Percentiles rank a stretch among this genome's conserved stretches.
phyloP scores from a whole-genome alignment of 345 rosid genomes.

The Conringia planisiliqua region DNA sequence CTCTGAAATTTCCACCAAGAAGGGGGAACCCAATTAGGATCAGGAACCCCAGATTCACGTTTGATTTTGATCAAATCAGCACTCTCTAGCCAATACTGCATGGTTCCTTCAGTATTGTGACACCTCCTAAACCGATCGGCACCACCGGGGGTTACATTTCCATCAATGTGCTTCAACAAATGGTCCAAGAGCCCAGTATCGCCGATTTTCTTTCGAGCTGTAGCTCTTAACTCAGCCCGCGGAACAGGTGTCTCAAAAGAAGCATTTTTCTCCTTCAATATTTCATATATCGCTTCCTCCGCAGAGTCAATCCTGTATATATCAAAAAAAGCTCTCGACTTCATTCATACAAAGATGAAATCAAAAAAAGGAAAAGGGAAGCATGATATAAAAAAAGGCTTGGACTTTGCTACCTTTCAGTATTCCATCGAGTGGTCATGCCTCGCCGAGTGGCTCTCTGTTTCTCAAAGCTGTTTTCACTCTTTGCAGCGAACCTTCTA shows the following conservation, averaged over 20 bases:
- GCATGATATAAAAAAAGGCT: not conserved
- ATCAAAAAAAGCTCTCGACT: not conserved
- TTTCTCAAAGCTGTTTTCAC: not conserved
- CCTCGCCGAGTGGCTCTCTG: constrained; percentile 30
- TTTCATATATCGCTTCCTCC: constrained; percentile 58
- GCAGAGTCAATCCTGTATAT: constrained; percentile 59
- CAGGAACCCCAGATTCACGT: constrained; percentile 60
- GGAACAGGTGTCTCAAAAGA: constrained; percentile 62
- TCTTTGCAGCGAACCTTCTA: constrained; percentile 18
- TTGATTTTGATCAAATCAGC: constrained; percentile 63
- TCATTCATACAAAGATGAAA: not conserved
- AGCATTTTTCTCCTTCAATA: constrained; percentile 78
- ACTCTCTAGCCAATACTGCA: constrained; percentile 94
- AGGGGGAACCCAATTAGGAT: constrained; percentile 59
- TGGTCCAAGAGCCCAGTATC: constrained; percentile 98
- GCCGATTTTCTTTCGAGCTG: constrained; percentile 68
- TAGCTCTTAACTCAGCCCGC: constrained; percentile 51
- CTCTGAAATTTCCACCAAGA: constrained; percentile 53
- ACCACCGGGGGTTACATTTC: constrained; percentile 85
- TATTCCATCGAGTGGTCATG: constrained; percentile 55
- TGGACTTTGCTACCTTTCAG: constrained; percentile 48
- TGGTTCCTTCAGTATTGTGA: constrained; percentile 69
- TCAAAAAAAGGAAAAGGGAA: not conserved
- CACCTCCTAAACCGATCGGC: constrained; percentile 78
- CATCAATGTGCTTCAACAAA: constrained; percentile 83